phyloP scores from a whole-genome alignment of 805 yeast genomes.

The Lachancea lanzarotensis region DNA sequence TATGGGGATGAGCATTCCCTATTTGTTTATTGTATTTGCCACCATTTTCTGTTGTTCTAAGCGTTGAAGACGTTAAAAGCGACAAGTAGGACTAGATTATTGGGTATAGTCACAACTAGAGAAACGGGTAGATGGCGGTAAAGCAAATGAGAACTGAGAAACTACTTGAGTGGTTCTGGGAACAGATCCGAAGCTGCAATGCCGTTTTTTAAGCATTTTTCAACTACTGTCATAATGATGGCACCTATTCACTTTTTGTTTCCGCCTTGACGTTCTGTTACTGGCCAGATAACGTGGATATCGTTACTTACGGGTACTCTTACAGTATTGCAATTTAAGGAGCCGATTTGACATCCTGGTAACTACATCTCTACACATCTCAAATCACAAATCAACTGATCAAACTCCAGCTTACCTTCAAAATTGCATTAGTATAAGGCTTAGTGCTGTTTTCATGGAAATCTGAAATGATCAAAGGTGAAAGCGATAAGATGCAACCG shows the following conservation, averaged over 20 bases:
- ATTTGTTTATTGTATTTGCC: background rate
- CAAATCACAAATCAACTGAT: background rate
- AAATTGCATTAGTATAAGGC: no score
- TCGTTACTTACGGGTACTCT: no score
- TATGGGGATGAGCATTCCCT: background rate
- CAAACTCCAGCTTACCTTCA: no score
- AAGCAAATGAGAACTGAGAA: no score
- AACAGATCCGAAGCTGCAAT: no score
- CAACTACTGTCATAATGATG: no score
- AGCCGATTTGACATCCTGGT: background rate
- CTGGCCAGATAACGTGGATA: no score
- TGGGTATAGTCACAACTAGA: background rate
- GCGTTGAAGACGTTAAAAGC: background rate
- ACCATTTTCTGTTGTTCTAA: background rate
- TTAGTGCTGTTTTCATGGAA: background rate
- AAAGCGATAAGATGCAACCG: slow-evolving; percentile 7
- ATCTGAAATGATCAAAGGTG: slow-evolving; percentile 3
- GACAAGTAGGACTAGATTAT: background rate
- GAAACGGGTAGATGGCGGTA: background rate
- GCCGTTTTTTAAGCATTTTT: no score
- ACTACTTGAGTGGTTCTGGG: no score
- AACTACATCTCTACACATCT: background rate
- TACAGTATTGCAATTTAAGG: background rate
- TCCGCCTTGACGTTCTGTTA: no score
- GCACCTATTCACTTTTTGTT: no score